Conservation (phyloP, 208 protist genomes). For the Plasmodiophora brassicae region DNA sequence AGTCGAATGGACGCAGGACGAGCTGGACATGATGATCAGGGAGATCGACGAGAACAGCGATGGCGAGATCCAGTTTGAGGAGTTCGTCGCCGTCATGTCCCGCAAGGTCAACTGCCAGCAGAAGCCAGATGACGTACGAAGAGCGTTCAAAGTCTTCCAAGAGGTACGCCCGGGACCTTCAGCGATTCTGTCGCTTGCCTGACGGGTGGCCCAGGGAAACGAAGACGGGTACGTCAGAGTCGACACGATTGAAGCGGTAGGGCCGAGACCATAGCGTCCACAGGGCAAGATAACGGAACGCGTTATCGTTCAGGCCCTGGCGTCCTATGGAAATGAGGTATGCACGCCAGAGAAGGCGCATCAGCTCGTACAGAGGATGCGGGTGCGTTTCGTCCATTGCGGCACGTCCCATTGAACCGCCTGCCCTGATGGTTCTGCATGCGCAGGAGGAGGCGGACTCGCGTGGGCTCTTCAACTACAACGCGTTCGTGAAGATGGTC, state of each 20-base stretch:
- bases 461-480: slow-evolving; percentile 5
- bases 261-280: background rate
- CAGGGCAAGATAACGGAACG: background rate
- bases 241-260: slow-evolving; percentile 15
- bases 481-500: background rate
- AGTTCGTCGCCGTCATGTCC: slow-evolving; percentile 15
- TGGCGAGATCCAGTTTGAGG: slow-evolving; percentile 23
- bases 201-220: too few relatives aligned
- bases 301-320: background rate
- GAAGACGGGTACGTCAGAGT: slow-evolving; percentile 3
- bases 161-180: too few relatives aligned
- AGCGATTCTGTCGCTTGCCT: too few relatives aligned
- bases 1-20: background rate
- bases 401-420: too few relatives aligned
- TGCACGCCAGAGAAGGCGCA: background rate
- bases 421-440: too few relatives aligned
- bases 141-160: background rate
- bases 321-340: background rate
- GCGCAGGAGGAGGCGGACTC: background rate
- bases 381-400: background rate
- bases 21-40: slow-evolving; percentile 31
- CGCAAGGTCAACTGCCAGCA: slow-evolving; percentile 14
- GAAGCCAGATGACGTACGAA: background rate
- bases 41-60: slow-evolving; percentile 32
- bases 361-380: slow-evolving; percentile 6